Percentiles rank a stretch among this genome's conserved stretches.
Conservation (phyloP, 2,329 filamentous ascomycete genomes). For the Byssothecium circinans region DNA sequence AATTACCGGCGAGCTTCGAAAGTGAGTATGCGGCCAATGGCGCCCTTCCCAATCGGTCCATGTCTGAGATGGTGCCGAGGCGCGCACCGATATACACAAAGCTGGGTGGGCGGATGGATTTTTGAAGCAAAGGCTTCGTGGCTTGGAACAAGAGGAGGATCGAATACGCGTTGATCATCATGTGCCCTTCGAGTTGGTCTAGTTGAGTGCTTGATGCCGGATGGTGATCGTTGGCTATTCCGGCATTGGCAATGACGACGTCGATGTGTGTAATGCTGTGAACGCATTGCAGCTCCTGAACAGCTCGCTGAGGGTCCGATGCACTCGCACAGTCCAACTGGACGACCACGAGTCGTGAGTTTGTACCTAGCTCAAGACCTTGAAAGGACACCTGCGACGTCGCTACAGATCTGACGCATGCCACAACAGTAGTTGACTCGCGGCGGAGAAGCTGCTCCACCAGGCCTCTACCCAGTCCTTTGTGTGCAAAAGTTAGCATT, state of each 20-base stretch:
- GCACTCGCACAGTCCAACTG: constrained; percentile 3
- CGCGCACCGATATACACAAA: constrained; percentile 9
- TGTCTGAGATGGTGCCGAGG: constrained; percentile 4
- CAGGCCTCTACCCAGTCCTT: too few species aligned
- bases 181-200: constrained; percentile 7
- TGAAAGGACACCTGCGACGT: too few species aligned
- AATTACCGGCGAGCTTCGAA: constrained; percentile 7
- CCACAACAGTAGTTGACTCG: too few species aligned
- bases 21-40: constrained; percentile 5
- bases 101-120: constrained; percentile 1
- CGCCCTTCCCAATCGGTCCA: too few species aligned
- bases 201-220: constrained; percentile 4
- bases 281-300: constrained; percentile 6
- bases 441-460: too few species aligned
- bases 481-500: too few species aligned
- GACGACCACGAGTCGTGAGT: constrained; percentile 7
- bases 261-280: constrained; percentile 8
- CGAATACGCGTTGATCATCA: constrained; percentile 6
- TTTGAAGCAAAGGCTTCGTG: constrained; percentile 6
- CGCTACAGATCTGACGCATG: too few species aligned
- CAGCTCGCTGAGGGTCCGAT: constrained; percentile 4
- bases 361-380: too few species aligned
- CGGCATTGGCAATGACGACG: constrained; percentile 11
- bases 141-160: constrained; percentile 6
- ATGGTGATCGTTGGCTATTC: constrained; percentile 4